Evolutionary conservation across 345 rosid genomes (phyloP).

Genomic region (Sonneratia alba): DNA sequence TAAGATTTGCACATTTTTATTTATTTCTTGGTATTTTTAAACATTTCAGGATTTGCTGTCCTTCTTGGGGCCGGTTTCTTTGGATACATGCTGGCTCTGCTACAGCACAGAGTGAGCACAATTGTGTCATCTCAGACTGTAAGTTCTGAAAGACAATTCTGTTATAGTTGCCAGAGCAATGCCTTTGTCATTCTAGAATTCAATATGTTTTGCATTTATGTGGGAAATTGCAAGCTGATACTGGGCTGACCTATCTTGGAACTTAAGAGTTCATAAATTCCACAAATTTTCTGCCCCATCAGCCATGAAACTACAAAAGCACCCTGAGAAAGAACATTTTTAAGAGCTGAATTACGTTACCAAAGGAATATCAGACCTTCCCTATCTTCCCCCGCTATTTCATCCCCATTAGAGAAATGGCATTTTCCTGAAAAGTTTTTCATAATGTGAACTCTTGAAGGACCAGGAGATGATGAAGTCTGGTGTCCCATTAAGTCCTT

Average conservation of each 20-base stretch:
- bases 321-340: not conserved
- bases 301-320: not conserved
- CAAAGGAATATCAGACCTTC: not conserved
- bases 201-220: not conserved
- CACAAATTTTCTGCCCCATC: not conserved
- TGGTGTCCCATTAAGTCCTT: conserved; percentile 14
- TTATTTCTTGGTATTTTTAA: conserved; percentile 6
- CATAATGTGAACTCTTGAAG: conserved; percentile 22
- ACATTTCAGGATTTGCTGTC: conserved; percentile 69
- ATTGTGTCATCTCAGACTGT: conserved; percentile 63
- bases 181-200: not conserved
- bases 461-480: conserved; percentile 31
- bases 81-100: conserved; percentile 93
- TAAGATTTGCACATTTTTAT: not conserved
- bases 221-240: not conserved
- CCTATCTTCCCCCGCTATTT: not conserved
- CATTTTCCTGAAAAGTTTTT: conserved; percentile 4
- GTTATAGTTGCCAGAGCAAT: not conserved
- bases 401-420: not conserved
- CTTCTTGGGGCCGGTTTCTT: conserved; percentile 94
- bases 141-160: conserved; percentile 16
- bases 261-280: not conserved
- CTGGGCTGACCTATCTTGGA: not conserved
- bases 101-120: conserved; percentile 68
- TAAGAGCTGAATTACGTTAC: not conserved